Evolutionary conservation across 495 filamentous ascomycete genomes (phyloP), one percentile per base, ranked within the genome.

Genomic region (Hypoxylon cercidicola): DNA sequence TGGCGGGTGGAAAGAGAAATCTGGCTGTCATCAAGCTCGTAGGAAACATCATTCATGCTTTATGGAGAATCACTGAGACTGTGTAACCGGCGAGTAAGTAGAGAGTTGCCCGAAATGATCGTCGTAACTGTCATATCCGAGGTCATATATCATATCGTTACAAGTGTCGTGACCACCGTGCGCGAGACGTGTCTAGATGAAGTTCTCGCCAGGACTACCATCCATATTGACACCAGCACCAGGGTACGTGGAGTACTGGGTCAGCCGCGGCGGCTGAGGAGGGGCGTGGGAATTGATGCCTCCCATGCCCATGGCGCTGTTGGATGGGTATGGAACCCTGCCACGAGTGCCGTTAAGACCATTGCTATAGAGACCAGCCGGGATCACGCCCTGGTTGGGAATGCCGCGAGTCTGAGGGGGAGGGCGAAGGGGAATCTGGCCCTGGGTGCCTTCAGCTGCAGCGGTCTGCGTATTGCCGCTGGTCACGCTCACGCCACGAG

Each of bases 401-500:
- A 78, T 71, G 43, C 64, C 43, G 10, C 77, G 77, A 50, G 32
- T 61, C 52, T 74, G 70, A 16, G 63, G 25, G 13, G 75, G 65
- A 32, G 30, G 3, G 18, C 78, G 76, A 23, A 78, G 39, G 1
- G 72, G 46, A 12, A 80, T 72, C 64, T 83, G 81, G 15, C 75
- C 75, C 35, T 76, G 69, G n/a, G 78, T 73, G 15, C 70, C 32
- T 35, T 83, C 80, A 3, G 73, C 35, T 11, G 79, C 74, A 28
- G 74, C 74, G 3, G 62, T 63, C 52, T 77, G 75, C 16, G 71
- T 74, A 30, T 62, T 74, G 32, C 50, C 60, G 48, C 43, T 70
- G 20, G 3, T 32, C 1, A 54, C 52, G 23, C 9, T 32, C 1
- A 54, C 52, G 23, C 51, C 66, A 10, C 78, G 80, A n/a, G 49